Conservation (phyloP, 192 early-diverging fungal genomes). For the Coemansia sp. region DNA sequence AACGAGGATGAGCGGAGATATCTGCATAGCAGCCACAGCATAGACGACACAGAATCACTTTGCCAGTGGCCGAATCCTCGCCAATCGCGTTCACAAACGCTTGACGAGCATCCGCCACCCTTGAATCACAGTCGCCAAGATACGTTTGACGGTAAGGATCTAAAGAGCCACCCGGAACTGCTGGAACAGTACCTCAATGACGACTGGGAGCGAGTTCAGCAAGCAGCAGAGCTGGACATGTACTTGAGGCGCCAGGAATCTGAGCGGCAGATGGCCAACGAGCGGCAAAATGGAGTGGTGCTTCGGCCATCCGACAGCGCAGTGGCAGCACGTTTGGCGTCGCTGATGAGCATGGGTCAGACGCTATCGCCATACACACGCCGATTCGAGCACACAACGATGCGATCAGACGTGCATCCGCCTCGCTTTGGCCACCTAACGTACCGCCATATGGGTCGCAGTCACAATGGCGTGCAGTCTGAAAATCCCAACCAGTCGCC, state of each 20-base stretch:
- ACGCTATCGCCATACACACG: conserved; percentile 86
- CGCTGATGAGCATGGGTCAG: conserved; percentile 78
- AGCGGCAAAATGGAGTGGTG: conserved; percentile 52
- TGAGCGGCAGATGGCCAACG: conserved; percentile 14
- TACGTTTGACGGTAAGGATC: too few relatives aligned
- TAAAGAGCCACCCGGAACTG: conserved; percentile 17
- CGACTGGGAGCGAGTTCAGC: conserved; percentile 52
- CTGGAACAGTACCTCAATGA: conserved; percentile 41
- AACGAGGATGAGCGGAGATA: neutral
- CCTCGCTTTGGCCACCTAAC: conserved; percentile 13
- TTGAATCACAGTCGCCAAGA: conserved; percentile 1
- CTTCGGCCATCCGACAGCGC: conserved; percentile 74
- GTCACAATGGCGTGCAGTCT: conserved; percentile 11
- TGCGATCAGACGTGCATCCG: conserved; percentile 58
- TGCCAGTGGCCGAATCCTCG: neutral
- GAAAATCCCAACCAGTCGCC: conserved; percentile 9
- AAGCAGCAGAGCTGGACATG: conserved; percentile 22
- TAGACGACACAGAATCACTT: neutral
- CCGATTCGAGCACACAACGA: conserved; percentile 75
- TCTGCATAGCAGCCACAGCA: conserved; percentile 1
- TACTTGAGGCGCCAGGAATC: conserved; percentile 16
- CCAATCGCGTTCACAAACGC: neutral
- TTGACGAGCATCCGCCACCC: neutral
- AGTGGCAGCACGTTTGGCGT: conserved; percentile 83
- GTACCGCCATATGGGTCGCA: conserved; percentile 7